Conservation (phyloP, 129 eudicot genomes). For the Flaveria ramosissima region DNA sequence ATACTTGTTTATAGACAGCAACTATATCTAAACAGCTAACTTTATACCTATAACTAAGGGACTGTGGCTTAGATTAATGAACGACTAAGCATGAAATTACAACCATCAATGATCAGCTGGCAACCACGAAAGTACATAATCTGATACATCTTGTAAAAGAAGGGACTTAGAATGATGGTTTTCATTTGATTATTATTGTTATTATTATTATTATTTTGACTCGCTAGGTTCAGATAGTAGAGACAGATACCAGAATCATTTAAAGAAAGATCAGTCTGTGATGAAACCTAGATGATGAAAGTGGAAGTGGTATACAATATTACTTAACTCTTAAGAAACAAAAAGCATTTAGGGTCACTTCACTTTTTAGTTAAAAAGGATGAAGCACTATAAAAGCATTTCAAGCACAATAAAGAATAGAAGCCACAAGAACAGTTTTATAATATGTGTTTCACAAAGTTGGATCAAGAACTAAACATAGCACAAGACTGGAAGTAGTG, state of each 20-base stretch:
- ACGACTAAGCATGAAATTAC: no score
- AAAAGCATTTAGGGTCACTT: neutral
- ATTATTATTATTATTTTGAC: neutral
- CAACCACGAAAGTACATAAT: no score
- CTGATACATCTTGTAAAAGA: neutral
- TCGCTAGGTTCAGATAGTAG: neutral
- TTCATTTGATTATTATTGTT: neutral
- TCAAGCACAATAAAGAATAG: slow-evolving; percentile 1
- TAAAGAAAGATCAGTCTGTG: no score
- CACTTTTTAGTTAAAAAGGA: neutral
- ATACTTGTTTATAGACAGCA: no score
- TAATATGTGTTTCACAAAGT: neutral
- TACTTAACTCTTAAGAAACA: neutral
- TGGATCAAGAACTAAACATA: neutral
- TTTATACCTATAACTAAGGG: no score
- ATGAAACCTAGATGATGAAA: neutral
- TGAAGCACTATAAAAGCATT: neutral
- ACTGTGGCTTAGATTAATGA: no score
- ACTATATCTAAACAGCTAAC: no score
- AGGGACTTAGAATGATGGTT: neutral
- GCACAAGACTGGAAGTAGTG: neutral
- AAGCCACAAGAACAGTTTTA: neutral
- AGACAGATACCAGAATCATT: no score
- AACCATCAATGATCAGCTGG: no score
- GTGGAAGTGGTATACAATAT: neutral